Conservation (phyloP, 2,329 filamentous ascomycete species). For the Colletotrichum brevisporum region DNA sequence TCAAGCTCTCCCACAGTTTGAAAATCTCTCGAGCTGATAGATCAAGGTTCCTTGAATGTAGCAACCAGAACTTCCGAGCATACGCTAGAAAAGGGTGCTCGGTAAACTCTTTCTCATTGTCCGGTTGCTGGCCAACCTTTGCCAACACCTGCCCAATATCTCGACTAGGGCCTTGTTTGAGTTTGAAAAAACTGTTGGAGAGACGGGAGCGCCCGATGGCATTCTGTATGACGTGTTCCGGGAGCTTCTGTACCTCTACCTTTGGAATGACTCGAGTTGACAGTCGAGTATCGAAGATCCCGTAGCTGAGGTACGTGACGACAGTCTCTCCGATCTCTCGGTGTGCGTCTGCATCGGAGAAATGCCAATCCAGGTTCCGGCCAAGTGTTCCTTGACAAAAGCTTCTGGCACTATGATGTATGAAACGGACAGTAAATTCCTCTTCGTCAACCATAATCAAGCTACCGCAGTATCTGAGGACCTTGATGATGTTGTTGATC, state of each 20-base stretch:
- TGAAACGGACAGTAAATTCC: slow-evolving; percentile 46
- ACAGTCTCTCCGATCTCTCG: slow-evolving; percentile 43
- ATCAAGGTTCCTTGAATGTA: neutral
- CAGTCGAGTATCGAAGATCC: slow-evolving; percentile 40
- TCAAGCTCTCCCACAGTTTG: neutral
- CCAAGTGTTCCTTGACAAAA: slow-evolving; percentile 46
- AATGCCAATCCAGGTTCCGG: neutral
- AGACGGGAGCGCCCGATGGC: neutral
- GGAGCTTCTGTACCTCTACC: neutral
- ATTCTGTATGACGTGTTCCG: neutral
- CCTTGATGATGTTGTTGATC: slow-evolving; percentile 41
- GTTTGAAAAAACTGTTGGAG: neutral
- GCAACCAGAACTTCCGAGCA: neutral
- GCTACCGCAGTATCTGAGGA: slow-evolving; percentile 50
- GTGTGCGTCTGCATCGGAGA: neutral
- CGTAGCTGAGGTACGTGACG: slow-evolving; percentile 49
- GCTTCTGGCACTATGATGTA: slow-evolving; percentile 54
- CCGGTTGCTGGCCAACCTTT: neutral
- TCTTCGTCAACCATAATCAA: slow-evolving; percentile 54
- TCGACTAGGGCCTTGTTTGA: neutral
- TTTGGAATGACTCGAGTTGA: neutral
- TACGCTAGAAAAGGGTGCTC: neutral
- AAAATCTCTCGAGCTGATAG: neutral
- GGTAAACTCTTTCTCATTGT: too few species aligned
- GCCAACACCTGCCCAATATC: neutral